Evolutionary conservation across 2,329 filamentous ascomycete genomes (phyloP).

Genomic region (Myotisia sp.): DNA sequence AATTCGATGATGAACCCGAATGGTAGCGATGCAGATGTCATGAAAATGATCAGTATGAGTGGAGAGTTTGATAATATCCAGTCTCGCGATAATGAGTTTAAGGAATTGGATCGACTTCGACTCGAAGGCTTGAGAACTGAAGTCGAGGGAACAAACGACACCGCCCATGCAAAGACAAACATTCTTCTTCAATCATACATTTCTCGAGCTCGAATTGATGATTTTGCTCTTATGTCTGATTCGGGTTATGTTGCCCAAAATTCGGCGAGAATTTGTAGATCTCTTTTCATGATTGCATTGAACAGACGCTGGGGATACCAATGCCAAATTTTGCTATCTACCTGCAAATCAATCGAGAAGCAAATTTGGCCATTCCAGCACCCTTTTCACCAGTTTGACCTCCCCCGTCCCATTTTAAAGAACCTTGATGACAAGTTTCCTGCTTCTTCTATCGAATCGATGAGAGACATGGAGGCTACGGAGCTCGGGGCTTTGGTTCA

Average conservation of each 20-base stretch:
- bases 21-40: slow-evolving; percentile 76
- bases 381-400: slow-evolving; percentile 85
- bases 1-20: slow-evolving; percentile 83
- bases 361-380: slow-evolving; percentile 91
- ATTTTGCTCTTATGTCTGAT: slow-evolving; percentile 87
- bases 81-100: slow-evolving; percentile 74
- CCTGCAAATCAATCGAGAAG: slow-evolving; percentile 96
- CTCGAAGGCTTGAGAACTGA: slow-evolving; percentile 61
- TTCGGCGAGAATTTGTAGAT: slow-evolving; percentile 81
- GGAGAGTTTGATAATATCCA: slow-evolving; percentile 97
- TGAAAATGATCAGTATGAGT: slow-evolving; percentile 95
- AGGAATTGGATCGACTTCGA: slow-evolving; percentile 64
- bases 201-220: slow-evolving; percentile 70
- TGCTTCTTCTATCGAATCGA: slow-evolving; percentile 58
- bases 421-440: slow-evolving; percentile 71
- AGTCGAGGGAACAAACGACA: slow-evolving; percentile 52
- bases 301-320: slow-evolving; percentile 94
- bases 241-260: slow-evolving; percentile 93
- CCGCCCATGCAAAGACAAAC: slow-evolving; percentile 82
- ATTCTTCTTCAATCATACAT: slow-evolving; percentile 91
- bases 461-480: slow-evolving; percentile 83
- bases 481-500: slow-evolving; percentile 87
- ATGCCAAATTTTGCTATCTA: slow-evolving; percentile 74
- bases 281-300: slow-evolving; percentile 92
- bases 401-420: slow-evolving; percentile 67